Evolutionary conservation across 1,284 basidiomycete species (phyloP), one percentile per base, ranked within the genome.

Genomic region (Kwoniella shivajii): DNA sequence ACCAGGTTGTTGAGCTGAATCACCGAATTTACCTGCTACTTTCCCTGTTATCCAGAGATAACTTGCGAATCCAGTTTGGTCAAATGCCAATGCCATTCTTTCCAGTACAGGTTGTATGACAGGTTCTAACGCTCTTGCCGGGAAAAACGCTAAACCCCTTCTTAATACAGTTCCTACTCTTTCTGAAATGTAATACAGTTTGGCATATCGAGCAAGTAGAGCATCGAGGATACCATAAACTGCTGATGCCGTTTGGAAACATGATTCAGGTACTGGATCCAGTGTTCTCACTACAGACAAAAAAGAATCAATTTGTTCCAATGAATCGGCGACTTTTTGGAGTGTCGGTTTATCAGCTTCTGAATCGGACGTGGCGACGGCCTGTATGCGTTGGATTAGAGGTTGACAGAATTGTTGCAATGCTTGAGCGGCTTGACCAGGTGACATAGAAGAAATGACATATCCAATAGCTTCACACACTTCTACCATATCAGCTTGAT

Each of bases 21-120:
- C 80, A 33, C 88, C 89, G 72, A 90, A 94, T 62, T 84, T 82
- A 33, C 82, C 81, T 13, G 92, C 82, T 22, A 89, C 79, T 76
- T 96, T 96, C 46, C 92, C 89, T 16, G 87, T 86, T 61, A 99
- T 92, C 96, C 96, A 99, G 13, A 98, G 77, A 77, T 92, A 98
- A 64, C 90, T 88, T 0, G 94, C 85, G 68, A 87, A 87, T 0
- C 90, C 90, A 0, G 90, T 91, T 16, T 82, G 78, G 63, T 92
- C 88, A 69, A 98, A 99, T 13, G 84, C 83, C 4, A 82, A 68
- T 1, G 87, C 83, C 85, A 98, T 87, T 48, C 91, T 83, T 16
- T 83, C 82, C 44, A 97, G 74, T 0, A 95, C 80, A 0, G 86
- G 80, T 20, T 90, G 84, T 9, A 90, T 81, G 39, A 94, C 81